Evolutionary conservation across 176 grass and related monocot genomes (phyloP).

Genomic region (Aegilops bicornis): DNA sequence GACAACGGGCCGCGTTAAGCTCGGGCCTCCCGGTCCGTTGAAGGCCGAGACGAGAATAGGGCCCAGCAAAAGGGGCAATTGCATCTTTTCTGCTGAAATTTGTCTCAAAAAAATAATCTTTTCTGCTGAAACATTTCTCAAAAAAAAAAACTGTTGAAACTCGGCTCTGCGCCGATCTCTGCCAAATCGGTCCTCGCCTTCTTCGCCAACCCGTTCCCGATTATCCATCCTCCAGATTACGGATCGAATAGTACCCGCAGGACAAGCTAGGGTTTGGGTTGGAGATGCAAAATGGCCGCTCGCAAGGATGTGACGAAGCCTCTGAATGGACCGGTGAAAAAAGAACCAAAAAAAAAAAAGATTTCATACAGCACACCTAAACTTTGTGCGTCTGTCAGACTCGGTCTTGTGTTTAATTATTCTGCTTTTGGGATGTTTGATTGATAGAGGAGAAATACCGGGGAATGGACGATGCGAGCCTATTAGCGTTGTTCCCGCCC

Average conservation of each 20-base stretch:
- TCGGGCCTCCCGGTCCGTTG: too few species aligned
- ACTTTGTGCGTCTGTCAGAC: not conserved
- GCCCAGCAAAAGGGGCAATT: too few species aligned
- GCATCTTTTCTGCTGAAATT: too few species aligned
- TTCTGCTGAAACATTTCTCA: too few species aligned
- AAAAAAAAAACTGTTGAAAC: too few species aligned
- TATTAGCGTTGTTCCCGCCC: not conserved
- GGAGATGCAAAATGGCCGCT: not conserved
- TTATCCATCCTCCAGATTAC: not conserved
- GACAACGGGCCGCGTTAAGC: too few species aligned
- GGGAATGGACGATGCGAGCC: not conserved
- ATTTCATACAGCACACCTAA: too few species aligned
- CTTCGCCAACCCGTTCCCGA: not conserved
- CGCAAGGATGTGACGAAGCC: not conserved
- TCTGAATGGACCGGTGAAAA: not conserved
- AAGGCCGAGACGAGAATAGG: too few species aligned
- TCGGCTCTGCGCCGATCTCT: too few species aligned
- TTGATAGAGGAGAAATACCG: not conserved
- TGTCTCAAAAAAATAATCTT: too few species aligned
- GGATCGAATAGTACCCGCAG: not conserved
- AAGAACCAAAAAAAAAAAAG: not conserved
- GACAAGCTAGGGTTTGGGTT: not conserved
- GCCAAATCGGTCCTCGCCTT: too few species aligned
- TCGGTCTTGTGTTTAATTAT: not conserved
- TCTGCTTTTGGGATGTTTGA: not conserved